Evolutionary conservation across 768 basidiomycete species (phyloP), one percentile per base, ranked within the genome.

Genomic region (Termitomyces sp.): DNA sequence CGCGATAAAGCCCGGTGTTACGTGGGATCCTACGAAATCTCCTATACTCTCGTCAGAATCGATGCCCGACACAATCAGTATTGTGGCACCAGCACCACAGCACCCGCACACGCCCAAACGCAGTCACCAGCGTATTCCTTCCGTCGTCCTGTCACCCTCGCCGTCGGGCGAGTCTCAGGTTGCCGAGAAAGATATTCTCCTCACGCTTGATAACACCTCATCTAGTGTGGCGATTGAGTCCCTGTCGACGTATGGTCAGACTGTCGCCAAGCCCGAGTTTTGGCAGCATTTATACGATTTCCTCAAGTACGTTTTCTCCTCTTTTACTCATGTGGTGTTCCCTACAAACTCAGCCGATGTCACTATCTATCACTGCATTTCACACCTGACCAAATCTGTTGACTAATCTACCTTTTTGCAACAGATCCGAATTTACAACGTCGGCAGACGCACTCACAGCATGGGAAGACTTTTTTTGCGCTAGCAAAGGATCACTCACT

Each of bases 401-500:
- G 29, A 55, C 46, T 55, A 16, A 39, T 20, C 8, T 12, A 4
- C 39, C 44, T 26, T 55, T 10, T n/a, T 33, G 20, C 39, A 18
- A 5, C 59, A 90, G 87, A 62, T 70, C 74, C 9, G 83, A 92
- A 67, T 92, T 91, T 62, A 64, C 75, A 24, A 80, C 78, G 34
- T 79, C 81, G 28, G 71, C 76, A 37, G 94, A 95, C 63, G 84
- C 84, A 1, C 76, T 84, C 31, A 69, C 72, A 16, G 90, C 87
- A 0, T 98, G 92, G 73, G 95, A 98, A 72, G 85, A 87, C 55
- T 96, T 93, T 73, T 80, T 98, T 62, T 76, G 84, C 20, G 89
- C 87, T 0, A 86, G 85, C 69, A 95, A 95, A 68, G 87, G 84
- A 7, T 81, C 80, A 28, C 78, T 99, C 65, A 90, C 84, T 18